A percentile compares a stretch with the other conserved stretches of the same genome.
Evolutionary conservation across 257 asterid genomes (phyloP).

Genomic region (Jacaranda copaia): DNA sequence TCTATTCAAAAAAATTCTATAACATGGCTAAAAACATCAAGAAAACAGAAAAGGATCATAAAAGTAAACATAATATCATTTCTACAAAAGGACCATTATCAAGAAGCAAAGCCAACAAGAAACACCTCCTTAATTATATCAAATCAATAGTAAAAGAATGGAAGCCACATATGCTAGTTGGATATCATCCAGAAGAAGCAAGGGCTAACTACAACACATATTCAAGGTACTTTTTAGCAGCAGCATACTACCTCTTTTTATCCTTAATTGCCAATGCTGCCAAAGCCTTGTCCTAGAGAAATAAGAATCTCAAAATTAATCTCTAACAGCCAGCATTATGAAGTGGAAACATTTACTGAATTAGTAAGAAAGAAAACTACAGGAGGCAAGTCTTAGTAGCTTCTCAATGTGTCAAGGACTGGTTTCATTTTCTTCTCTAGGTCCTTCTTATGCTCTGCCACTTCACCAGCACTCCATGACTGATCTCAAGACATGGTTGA

Average conservation of each 20-base stretch:
- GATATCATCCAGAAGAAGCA: conserved; percentile 67
- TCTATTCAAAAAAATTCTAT: neutral
- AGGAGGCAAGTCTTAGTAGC: no score
- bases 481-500: conserved; percentile 88
- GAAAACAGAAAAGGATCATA: conserved; percentile 9
- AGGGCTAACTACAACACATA: conserved; percentile 97
- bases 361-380: no score
- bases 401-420: no score
- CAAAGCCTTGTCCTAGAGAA: no score
- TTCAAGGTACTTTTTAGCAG: conserved; percentile 97
- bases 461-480: conserved; percentile 94
- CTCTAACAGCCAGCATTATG: no score
- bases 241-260: conserved; percentile 89
- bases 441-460: no score
- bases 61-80: neutral
- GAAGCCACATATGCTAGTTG: conserved; percentile 26
- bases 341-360: no score
- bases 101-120: neutral
- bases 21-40: conserved; percentile 25
- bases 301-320: no score
- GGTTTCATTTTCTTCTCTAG: no score
- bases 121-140: conserved; percentile 24
- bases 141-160: neutral
- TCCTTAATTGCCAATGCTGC: no score
- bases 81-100: conserved; percentile 15